phyloP scores from a whole-genome alignment of 345 rosid species.

The Rubroshorea leprosula region DNA sequence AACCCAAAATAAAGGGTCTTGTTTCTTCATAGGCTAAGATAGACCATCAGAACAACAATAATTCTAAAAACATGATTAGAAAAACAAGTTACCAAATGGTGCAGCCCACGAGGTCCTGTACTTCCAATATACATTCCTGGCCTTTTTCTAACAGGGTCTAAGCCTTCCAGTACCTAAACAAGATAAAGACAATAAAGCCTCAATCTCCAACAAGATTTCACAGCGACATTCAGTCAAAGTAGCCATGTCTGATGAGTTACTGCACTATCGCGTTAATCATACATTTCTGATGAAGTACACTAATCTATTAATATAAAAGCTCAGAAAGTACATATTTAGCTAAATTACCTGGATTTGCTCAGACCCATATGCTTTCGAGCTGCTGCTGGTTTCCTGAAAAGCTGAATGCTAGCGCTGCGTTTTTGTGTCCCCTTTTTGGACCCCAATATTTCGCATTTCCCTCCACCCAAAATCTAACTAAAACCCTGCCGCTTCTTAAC shows the following conservation, averaged over 20 bases:
- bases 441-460: background rate
- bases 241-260: background rate
- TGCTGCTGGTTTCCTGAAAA: too few species aligned
- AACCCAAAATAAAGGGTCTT: slow-evolving; percentile 1
- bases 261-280: background rate
- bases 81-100: slow-evolving; percentile 64
- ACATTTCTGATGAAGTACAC: background rate
- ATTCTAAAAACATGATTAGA: slow-evolving; percentile 8
- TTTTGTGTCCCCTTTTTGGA: too few species aligned
- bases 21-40: background rate
- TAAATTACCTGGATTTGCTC: too few species aligned
- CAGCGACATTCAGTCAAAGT: background rate
- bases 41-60: slow-evolving; percentile 1
- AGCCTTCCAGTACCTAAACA: slow-evolving; percentile 85
- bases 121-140: slow-evolving; percentile 99
- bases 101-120: slow-evolving; percentile 98
- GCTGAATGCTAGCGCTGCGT: background rate
- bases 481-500: too few species aligned
- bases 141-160: slow-evolving; percentile 95
- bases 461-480: too few species aligned
- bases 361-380: too few species aligned
- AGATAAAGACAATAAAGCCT: slow-evolving; percentile 12
- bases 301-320: too few species aligned
- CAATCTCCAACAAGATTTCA: background rate
- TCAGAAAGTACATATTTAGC: too few species aligned